A percentile compares a stretch with the other conserved stretches of the same genome.
These are phyloP conservation scores for Posidonia oceanica DNA, from an alignment of 116 monocot genomes.

Conservation along the genomic window DNA sequence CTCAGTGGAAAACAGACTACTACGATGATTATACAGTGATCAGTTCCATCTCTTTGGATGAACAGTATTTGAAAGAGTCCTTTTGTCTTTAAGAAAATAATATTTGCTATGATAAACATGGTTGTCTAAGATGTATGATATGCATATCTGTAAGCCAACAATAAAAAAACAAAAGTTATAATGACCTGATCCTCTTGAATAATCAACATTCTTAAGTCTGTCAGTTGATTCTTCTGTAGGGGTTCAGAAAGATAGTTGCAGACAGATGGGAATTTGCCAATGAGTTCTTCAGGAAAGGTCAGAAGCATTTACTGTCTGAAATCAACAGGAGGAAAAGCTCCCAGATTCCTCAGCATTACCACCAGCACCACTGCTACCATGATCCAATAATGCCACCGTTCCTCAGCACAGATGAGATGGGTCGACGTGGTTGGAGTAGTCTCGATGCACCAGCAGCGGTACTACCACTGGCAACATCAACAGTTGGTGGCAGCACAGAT, in stretches of 20 bases:
- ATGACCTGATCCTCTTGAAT: too few relatives aligned
- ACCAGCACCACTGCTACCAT: conserved; percentile 12
- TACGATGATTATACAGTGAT: too few relatives aligned
- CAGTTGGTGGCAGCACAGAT: background rate
- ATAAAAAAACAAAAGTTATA: too few relatives aligned
- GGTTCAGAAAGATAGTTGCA: conserved; percentile 83
- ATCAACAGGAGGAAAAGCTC: conserved; percentile 67
- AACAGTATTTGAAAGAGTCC: too few relatives aligned
- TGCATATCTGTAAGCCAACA: too few relatives aligned
- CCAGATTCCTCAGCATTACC: conserved; percentile 27
- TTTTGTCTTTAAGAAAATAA: too few relatives aligned
- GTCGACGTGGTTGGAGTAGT: background rate
- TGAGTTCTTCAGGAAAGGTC: conserved; percentile 82
- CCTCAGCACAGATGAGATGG: background rate
- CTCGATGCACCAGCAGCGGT: background rate
- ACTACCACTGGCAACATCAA: background rate
- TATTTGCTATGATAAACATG: too few relatives aligned
- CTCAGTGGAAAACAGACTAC: too few relatives aligned
- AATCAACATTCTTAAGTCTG: too few relatives aligned
- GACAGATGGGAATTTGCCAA: conserved; percentile 96
- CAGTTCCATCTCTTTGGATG: too few relatives aligned
- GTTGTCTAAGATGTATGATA: too few relatives aligned
- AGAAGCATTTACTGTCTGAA: conserved; percentile 65
- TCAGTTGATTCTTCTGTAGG: conserved; percentile 22
- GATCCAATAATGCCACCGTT: conserved; percentile 4